Percentiles rank a stretch among this genome's conserved stretches.
These are phyloP conservation scores for Penicillium sp. DNA, from an alignment of 2,329 filamentous ascomycete genomes.

Conservation along the genomic window DNA sequence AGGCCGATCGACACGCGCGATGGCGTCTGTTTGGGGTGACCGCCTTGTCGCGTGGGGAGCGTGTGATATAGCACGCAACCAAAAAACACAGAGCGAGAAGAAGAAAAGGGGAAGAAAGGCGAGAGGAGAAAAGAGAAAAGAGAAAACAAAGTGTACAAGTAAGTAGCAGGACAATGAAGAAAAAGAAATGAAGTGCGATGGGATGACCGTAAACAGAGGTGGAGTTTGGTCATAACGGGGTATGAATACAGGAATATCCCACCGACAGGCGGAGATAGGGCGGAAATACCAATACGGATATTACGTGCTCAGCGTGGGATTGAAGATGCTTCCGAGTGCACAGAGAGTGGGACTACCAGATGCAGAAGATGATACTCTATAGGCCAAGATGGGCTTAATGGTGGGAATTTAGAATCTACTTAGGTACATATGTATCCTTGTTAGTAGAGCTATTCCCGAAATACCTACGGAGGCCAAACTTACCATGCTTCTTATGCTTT, in stretches of 20 bases:
- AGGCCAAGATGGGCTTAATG: not conserved
- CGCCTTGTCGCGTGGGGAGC: conserved; percentile 31
- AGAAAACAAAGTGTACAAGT: conserved; percentile 8
- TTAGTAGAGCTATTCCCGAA: no score
- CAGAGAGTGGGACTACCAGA: conserved; percentile 6
- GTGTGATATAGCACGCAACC: conserved; percentile 7
- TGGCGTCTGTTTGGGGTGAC: conserved; percentile 31
- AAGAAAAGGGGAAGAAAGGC: conserved; percentile 8
- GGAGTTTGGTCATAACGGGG: conserved; percentile 16
- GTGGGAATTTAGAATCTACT: not conserved
- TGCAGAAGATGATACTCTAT: conserved; percentile 3
- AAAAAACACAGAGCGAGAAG: not conserved
- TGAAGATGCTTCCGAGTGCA: conserved; percentile 26
- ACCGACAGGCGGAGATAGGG: not conserved
- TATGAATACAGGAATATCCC: conserved; percentile 14
- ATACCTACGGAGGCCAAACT: no score
- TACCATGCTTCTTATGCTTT: no score
- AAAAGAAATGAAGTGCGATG: conserved; percentile 16
- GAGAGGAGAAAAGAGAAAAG: conserved; percentile 13
- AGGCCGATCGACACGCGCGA: conserved; percentile 27
- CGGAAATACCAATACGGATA: conserved; percentile 21
- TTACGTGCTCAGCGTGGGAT: conserved; percentile 23
- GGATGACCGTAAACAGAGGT: conserved; percentile 28
- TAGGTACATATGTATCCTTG: no score
- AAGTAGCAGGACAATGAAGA: conserved; percentile 1